These are phyloP conservation scores for Termitomyces sp. DNA, from an alignment of 768 basidiomycete species.

Conservation along the genomic window DNA sequence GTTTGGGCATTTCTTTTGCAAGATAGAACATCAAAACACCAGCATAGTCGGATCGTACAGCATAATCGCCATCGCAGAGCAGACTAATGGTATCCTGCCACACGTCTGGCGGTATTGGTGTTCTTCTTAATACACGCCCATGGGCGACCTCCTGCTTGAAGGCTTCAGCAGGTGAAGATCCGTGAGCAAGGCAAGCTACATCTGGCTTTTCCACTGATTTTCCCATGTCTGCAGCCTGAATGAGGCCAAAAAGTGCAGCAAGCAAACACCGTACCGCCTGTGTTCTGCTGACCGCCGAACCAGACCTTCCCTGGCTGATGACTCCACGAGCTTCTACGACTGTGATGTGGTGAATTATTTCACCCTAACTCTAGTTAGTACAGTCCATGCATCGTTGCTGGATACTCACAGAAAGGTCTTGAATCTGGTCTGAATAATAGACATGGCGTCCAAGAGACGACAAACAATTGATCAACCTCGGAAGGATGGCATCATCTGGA, in stretches of 20 bases:
- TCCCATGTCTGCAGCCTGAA: conserved; percentile 52
- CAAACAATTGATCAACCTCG: conserved; percentile 68
- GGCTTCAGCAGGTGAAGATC: conserved; percentile 19
- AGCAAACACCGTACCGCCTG: conserved; percentile 69
- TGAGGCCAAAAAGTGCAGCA: conserved; percentile 64
- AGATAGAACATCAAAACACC: conserved; percentile 73
- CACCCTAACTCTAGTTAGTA: conserved; percentile 38
- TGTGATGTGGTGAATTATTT: conserved; percentile 71
- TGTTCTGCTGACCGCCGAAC: conserved; percentile 36
- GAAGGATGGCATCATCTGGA: conserved; percentile 59
- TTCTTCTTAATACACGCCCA: conserved; percentile 48
- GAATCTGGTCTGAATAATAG: conserved; percentile 95
- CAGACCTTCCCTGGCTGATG: conserved; percentile 29
- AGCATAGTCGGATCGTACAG: conserved; percentile 78
- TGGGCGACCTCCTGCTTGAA: conserved; percentile 23
- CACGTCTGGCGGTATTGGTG: conserved; percentile 70
- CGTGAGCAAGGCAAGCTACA: conserved; percentile 3
- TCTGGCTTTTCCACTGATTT: conserved; percentile 27
- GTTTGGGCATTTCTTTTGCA: conserved; percentile 65
- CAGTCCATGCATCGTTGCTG: background rate
- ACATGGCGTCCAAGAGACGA: conserved; percentile 85
- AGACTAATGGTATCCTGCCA: conserved; percentile 91
- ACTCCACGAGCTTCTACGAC: conserved; percentile 64
- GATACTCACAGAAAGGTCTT: conserved; percentile 66
- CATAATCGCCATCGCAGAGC: conserved; percentile 72